Conservation (phyloP, 345 rosid species). For the Chamaenerion angustifolium region DNA sequence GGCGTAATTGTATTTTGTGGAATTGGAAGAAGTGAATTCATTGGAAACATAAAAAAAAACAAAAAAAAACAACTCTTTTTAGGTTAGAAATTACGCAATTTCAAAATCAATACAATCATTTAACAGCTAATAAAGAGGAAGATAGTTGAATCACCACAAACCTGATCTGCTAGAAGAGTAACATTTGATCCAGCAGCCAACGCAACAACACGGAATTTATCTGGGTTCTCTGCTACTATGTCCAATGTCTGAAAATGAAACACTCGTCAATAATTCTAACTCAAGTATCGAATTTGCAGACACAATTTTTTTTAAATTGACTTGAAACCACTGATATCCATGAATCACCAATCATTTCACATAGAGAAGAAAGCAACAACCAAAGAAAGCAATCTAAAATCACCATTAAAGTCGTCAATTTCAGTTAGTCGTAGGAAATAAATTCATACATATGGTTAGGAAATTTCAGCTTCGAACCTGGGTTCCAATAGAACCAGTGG, state of each 20-base stretch:
- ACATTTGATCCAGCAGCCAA: conserved; percentile 96
- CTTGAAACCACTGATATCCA: not conserved
- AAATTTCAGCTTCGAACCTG: conserved; percentile 37
- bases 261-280: not conserved
- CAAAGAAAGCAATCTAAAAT: not conserved
- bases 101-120: too few relatives aligned
- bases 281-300: not conserved
- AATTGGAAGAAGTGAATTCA: too few relatives aligned
- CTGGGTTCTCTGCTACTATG: conserved; percentile 81
- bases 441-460: not conserved
- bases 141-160: conserved; percentile 10
- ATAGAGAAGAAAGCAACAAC: too few relatives aligned
- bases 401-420: not conserved
- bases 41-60: too few relatives aligned
- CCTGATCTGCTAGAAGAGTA: conserved; percentile 92
- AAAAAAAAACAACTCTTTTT: too few relatives aligned
- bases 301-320: not conserved
- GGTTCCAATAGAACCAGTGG: conserved; percentile 97
- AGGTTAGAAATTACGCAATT: not conserved
- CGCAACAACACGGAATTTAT: conserved; percentile 79
- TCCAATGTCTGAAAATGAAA: conserved; percentile 60
- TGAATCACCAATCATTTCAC: not conserved
- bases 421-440: not conserved
- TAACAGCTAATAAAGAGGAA: not conserved
- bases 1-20: too few relatives aligned